Conservation (phyloP, 108 stramenopile species). For the Discostella pseudostelligera region DNA sequence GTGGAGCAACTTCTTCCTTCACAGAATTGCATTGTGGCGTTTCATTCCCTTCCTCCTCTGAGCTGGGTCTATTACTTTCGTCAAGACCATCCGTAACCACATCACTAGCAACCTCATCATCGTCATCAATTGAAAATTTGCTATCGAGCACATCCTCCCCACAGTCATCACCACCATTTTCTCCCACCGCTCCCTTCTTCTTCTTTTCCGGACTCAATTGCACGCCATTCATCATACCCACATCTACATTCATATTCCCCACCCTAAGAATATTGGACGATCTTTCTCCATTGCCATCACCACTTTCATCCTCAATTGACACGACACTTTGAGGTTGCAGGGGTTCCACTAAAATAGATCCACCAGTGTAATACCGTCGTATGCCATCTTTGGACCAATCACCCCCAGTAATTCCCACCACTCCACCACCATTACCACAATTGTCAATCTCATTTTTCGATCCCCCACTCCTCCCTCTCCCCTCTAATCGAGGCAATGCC, state of each 20-base stretch:
- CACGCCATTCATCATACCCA: conserved; percentile 28
- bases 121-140: conserved; percentile 7
- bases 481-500: too few species aligned
- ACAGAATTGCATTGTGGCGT: too few species aligned
- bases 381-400: conserved; percentile 44
- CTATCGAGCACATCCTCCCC: conserved; percentile 1
- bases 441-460: conserved; percentile 1
- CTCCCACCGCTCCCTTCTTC: not conserved
- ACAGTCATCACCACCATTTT: not conserved
- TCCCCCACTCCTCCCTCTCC: not conserved
- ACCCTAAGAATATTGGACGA: conserved; percentile 9
- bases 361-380: conserved; percentile 44
- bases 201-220: conserved; percentile 5
- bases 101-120: conserved; percentile 1
- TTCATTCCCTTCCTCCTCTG: not conserved
- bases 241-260: conserved; percentile 33
- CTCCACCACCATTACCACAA: conserved; percentile 1
- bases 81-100: not conserved
- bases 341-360: not conserved
- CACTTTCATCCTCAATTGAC: too few species aligned
- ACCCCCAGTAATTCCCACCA: conserved; percentile 28
- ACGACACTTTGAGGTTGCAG: not conserved
- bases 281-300: too few species aligned
- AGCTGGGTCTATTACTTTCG: conserved; percentile 18
- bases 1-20: not conserved